A percentile compares a stretch with the other conserved stretches of the same genome.
phyloP scores from a whole-genome alignment of 2,329 filamentous ascomycete species.

The Neobulgaria alba region DNA sequence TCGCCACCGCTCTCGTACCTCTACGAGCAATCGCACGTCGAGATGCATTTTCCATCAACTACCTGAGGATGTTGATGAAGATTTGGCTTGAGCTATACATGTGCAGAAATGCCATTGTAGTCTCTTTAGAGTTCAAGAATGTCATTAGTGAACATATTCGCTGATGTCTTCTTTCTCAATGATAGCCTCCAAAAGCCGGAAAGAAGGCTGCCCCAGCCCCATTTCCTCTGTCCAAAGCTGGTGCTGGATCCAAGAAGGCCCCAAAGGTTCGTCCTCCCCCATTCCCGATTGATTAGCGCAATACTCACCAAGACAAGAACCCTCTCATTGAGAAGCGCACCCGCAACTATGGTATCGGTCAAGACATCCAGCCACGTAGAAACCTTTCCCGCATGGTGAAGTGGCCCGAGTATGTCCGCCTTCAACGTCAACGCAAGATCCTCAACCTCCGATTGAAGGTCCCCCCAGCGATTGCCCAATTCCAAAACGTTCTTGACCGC shows the following conservation, averaged over 20 bases:
- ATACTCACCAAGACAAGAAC: slow-evolving; percentile 54
- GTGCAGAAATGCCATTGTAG: slow-evolving; percentile 30
- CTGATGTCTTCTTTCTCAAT: slow-evolving; percentile 99
- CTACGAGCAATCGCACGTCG: slow-evolving; percentile 32
- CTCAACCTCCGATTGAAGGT: slow-evolving; percentile 98
- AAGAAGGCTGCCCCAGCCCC: slow-evolving; percentile 98
- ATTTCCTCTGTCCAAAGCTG: slow-evolving; percentile 90
- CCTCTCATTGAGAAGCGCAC: slow-evolving; percentile 97
- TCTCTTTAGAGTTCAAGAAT: slow-evolving; percentile 94
- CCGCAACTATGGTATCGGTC: slow-evolving; percentile 96
- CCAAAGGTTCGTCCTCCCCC: slow-evolving; percentile 69
- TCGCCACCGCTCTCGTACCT: slow-evolving; percentile 31
- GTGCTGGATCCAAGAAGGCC: slow-evolving; percentile 74
- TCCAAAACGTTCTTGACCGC: slow-evolving; percentile 93
- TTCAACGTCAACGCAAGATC: slow-evolving; percentile 81
- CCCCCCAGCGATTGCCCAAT: slow-evolving; percentile 92
- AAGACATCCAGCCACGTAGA: slow-evolving; percentile 94
- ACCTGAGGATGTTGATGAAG: slow-evolving; percentile 39
- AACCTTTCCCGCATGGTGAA: slow-evolving; percentile 98
- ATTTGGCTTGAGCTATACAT: slow-evolving; percentile 55
- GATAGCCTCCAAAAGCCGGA: slow-evolving; percentile 96
- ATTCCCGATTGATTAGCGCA: slow-evolving; percentile 3
- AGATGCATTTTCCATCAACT: slow-evolving; percentile 27
- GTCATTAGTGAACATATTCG: slow-evolving; percentile 68
- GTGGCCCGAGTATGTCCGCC: slow-evolving; percentile 98